A percentile compares a stretch with the other conserved stretches of the same genome.
These are phyloP conservation scores for Cytidiella melzeri DNA, from an alignment of 768 basidiomycete species.

Conservation along the genomic window DNA sequence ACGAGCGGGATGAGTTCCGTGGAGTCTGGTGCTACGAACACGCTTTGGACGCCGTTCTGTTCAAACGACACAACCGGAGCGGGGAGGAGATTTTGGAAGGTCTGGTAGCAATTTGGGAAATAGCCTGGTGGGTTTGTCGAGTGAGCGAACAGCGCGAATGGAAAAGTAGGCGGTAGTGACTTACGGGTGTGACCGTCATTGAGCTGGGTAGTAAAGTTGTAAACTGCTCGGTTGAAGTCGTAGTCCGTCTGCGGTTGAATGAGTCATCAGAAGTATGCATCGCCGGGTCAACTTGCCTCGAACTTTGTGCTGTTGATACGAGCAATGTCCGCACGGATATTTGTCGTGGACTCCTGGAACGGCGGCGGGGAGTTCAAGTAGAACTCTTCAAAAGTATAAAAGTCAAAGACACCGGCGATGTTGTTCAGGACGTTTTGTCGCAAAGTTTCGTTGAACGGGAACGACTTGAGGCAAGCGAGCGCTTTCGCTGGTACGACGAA, in stretches of 20 bases:
- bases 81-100: constrained; percentile 42
- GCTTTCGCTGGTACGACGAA: constrained; percentile 49
- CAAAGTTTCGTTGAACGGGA: constrained; percentile 35
- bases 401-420: constrained; percentile 30
- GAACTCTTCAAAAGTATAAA: constrained; percentile 36
- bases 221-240: constrained; percentile 55
- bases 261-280: not conserved
- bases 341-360: constrained; percentile 41
- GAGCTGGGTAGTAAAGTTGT: constrained; percentile 45
- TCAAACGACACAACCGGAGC: constrained; percentile 49
- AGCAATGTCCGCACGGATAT: constrained; percentile 45
- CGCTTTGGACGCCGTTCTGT: constrained; percentile 35
- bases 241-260: constrained; percentile 49
- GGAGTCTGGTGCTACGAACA: constrained; percentile 51
- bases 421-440: constrained; percentile 30
- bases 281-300: constrained; percentile 26
- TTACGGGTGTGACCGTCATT: constrained; percentile 65
- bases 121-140: constrained; percentile 33
- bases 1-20: constrained; percentile 44
- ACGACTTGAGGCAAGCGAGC: constrained; percentile 50
- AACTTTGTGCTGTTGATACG: constrained; percentile 44
- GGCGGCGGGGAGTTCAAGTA: constrained; percentile 31
- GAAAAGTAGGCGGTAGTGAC: constrained; percentile 7
- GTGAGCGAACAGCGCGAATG: not conserved
- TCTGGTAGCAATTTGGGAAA: constrained; percentile 50